These are phyloP conservation scores for Phytophthora pini DNA, from an alignment of 352 stramenopile species.

Conservation along the genomic window DNA sequence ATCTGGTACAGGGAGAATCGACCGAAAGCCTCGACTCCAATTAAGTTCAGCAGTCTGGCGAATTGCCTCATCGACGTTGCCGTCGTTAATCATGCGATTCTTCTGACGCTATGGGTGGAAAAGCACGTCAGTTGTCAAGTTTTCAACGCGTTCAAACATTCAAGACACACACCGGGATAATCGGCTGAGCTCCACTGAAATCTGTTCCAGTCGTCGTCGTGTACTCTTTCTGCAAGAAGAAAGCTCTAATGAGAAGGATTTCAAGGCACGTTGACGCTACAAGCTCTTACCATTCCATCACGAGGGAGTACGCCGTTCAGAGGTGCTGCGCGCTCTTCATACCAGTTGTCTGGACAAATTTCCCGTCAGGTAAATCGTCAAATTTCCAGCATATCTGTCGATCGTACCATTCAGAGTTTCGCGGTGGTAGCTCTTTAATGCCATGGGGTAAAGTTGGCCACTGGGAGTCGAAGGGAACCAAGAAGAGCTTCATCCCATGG, in stretches of 20 bases:
- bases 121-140: background rate
- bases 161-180: constrained; percentile 34
- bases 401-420: constrained; percentile 74
- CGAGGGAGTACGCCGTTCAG: constrained; percentile 73
- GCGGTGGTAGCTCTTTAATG: constrained; percentile 82
- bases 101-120: constrained; percentile 38
- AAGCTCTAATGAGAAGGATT: background rate
- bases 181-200: constrained; percentile 48
- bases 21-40: constrained; percentile 60
- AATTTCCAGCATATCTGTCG: background rate
- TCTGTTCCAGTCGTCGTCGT: constrained; percentile 60
- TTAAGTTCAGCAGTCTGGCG: constrained; percentile 46
- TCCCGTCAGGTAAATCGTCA: constrained; percentile 1
- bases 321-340: constrained; percentile 68
- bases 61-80: constrained; percentile 63
- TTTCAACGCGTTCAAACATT: background rate
- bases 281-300: constrained; percentile 56
- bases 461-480: background rate
- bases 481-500: constrained; percentile 19
- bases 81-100: constrained; percentile 64
- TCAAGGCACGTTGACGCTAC: background rate
- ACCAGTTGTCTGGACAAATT: constrained; percentile 77
- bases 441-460: constrained; percentile 43
- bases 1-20: constrained; percentile 55
- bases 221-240: constrained; percentile 61